Percentiles rank a stretch among this genome's conserved stretches.
Conservation (phyloP, 805 yeast species). For the Candida wancherniae region DNA sequence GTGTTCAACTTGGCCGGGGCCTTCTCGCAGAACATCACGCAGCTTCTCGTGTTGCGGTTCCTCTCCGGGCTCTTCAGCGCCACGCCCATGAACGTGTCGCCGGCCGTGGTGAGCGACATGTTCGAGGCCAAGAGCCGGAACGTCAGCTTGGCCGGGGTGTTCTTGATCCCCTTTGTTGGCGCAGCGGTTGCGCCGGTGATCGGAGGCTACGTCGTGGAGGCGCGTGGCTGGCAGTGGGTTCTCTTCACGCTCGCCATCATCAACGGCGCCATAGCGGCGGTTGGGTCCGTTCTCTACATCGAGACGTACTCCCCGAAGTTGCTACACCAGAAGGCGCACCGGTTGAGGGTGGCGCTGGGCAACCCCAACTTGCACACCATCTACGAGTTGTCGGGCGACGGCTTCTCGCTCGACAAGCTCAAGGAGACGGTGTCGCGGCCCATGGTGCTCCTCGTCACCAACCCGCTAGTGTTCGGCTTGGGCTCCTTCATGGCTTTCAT, state of each 20-base stretch:
- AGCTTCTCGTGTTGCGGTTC: constrained; percentile 30
- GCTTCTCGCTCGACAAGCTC: constrained; percentile 20
- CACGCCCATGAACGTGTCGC: constrained; percentile 35
- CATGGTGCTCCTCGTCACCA: constrained; percentile 26
- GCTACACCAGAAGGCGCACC: constrained; percentile 24
- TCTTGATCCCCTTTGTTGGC: constrained; percentile 34
- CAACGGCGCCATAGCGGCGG: constrained; percentile 29
- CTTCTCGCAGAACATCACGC: constrained; percentile 29
- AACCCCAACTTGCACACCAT: constrained; percentile 35
- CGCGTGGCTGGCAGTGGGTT: constrained; percentile 35
- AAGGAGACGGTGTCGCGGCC: constrained; percentile 29
- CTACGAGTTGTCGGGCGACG: constrained; percentile 31
- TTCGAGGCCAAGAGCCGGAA: constrained; percentile 30
- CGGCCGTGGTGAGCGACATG: constrained; percentile 36
- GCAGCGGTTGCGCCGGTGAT: constrained; percentile 38
- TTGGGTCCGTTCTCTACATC: constrained; percentile 26
- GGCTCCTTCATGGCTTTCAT: constrained; percentile 40
- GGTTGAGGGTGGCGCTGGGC: constrained; percentile 30
- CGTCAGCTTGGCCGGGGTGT: constrained; percentile 32
- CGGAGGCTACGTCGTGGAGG: constrained; percentile 31
- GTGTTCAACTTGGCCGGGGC: constrained; percentile 35
- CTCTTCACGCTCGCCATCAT: constrained; percentile 31
- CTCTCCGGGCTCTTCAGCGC: constrained; percentile 37
- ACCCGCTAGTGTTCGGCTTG: constrained; percentile 37
- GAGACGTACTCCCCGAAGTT: constrained; percentile 37